Evolutionary conservation across 371 early-diverging fungal species (phyloP).

Genomic region (Mortierella sp.): DNA sequence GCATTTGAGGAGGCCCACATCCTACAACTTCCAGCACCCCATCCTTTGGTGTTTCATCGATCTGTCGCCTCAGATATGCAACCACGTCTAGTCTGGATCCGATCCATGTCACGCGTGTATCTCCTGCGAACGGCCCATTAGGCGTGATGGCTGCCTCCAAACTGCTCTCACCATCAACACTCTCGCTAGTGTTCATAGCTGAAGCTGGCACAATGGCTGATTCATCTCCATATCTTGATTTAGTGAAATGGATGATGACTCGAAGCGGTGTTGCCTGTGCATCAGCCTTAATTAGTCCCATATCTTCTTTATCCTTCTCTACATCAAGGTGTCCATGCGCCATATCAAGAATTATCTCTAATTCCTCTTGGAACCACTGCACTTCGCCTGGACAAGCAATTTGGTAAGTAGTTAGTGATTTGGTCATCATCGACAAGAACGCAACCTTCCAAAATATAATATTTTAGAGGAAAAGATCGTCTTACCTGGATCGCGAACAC

Average conservation of each 20-base stretch:
- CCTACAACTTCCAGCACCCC: slow-evolving; percentile 37
- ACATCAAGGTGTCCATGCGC: slow-evolving; percentile 22
- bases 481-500: slow-evolving; percentile 37
- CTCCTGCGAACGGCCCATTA: slow-evolving; percentile 36
- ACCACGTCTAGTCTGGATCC: slow-evolving; percentile 22
- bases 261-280: slow-evolving; percentile 13
- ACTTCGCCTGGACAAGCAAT: slow-evolving; percentile 49
- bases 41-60: slow-evolving; percentile 25
- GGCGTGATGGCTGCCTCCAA: not conserved
- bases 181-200: not conserved
- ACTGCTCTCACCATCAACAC: not conserved
- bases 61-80: slow-evolving; percentile 17
- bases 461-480: slow-evolving; percentile 24
- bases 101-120: slow-evolving; percentile 41
- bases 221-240: slow-evolving; percentile 16
- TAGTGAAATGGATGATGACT: slow-evolving; percentile 22
- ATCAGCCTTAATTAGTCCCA: slow-evolving; percentile 23
- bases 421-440: not conserved
- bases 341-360: slow-evolving; percentile 48
- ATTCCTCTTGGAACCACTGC: slow-evolving; percentile 62
- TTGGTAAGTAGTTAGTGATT: not conserved
- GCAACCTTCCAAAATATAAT: slow-evolving; percentile 34
- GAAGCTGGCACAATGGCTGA: slow-evolving; percentile 9
- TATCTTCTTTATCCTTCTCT: slow-evolving; percentile 35
- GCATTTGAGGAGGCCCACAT: slow-evolving; percentile 37